These are phyloP conservation scores for Parafenestella ontariensis DNA, from an alignment of 2,329 filamentous ascomycete species.

Conservation along the genomic window DNA sequence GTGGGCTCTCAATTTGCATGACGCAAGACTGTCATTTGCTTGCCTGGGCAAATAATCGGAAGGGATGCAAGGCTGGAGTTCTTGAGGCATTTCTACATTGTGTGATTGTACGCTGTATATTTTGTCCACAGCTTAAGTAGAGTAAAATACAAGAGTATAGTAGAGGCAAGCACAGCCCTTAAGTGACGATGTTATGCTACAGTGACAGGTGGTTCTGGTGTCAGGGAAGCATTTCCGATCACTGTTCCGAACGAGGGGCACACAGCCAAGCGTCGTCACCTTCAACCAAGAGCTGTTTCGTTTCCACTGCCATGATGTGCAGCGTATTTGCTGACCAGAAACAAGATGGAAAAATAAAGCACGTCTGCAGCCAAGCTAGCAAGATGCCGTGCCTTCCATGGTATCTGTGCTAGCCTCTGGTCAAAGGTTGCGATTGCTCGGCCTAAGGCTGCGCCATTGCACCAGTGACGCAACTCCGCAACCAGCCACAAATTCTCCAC, in stretches of 20 bases:
- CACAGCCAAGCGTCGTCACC: background rate
- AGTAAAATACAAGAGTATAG: background rate
- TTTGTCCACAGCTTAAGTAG: background rate
- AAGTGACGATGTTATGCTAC: background rate
- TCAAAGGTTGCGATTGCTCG: slow-evolving; percentile 13
- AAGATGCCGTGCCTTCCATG: slow-evolving; percentile 21
- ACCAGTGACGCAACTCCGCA: slow-evolving; percentile 22
- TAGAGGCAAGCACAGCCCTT: background rate
- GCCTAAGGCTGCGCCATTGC: slow-evolving; percentile 26
- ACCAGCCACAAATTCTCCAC: slow-evolving; percentile 28
- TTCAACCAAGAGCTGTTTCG: background rate
- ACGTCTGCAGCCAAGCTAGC: background rate
- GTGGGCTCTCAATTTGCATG: slow-evolving; percentile 13
- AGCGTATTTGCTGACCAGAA: background rate
- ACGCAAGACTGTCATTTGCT: slow-evolving; percentile 18
- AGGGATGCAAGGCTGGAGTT: slow-evolving; percentile 12
- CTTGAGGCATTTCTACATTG: background rate
- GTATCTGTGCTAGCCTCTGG: slow-evolving; percentile 1
- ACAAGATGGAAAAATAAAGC: background rate
- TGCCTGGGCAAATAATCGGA: slow-evolving; percentile 7
- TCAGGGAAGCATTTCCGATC: background rate
- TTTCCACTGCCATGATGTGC: background rate
- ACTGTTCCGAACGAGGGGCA: slow-evolving; percentile 2
- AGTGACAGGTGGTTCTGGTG: background rate
- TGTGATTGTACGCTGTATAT: slow-evolving; percentile 2